Evolutionary conservation across 129 eudicot species (phyloP).

Genomic region (carrot (Daucus carota)): DH1_v3.0 NC_030381.2:40130001-40130500

Average conservation of each 20-base stretch:
- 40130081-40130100: background rate
- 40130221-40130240: constrained; percentile 50
- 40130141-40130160: background rate
- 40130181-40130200: constrained; percentile 97
- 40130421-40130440: background rate
- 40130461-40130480: background rate
- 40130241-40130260: constrained; percentile 91
- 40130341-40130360: constrained; percentile 74
- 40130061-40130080: constrained; percentile 6
- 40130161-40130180: constrained; percentile 82
- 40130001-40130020: constrained; percentile 96
- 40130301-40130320: constrained; percentile 56
- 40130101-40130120: background rate
- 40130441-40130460: background rate
- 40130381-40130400: constrained; percentile 99
- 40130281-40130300: constrained; percentile 78
- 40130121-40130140: background rate
- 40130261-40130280: constrained; percentile 82
- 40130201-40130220: constrained; percentile 92
- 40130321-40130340: constrained; percentile 89
- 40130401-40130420: background rate
- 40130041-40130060: constrained; percentile 93
- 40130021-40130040: constrained; percentile 90
- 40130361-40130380: constrained; percentile 91
- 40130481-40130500: background rate